phyloP scores from a whole-genome alignment of 2,329 filamentous ascomycete species.

The Scleromitrula shiraiana region DNA sequence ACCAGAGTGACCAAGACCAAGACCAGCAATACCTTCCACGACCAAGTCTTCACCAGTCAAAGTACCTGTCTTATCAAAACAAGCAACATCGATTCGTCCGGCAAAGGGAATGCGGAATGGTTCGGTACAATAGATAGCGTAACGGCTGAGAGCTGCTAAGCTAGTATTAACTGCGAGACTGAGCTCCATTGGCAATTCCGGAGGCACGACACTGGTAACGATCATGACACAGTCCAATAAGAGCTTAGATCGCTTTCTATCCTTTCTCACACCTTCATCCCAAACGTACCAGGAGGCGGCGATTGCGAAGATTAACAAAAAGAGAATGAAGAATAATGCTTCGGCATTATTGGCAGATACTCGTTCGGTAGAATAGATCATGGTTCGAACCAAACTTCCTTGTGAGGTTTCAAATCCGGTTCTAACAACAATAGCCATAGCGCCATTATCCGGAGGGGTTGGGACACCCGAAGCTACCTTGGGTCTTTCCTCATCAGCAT shows the following conservation, averaged over 20 bases:
- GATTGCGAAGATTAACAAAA: conserved; percentile 90
- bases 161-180: conserved; percentile 97
- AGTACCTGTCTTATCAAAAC: conserved; percentile 98
- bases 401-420: conserved; percentile 98
- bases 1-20: conserved; percentile 62
- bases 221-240: conserved; percentile 96
- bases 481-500: conserved; percentile 62
- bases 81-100: conserved; percentile 89
- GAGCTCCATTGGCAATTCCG: conserved; percentile 95
- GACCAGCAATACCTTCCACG: conserved; percentile 90
- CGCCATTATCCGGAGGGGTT: conserved; percentile 84
- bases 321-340: conserved; percentile 94
- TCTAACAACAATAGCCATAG: conserved; percentile 89
- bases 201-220: conserved; percentile 95
- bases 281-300: conserved; percentile 99
- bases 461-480: conserved; percentile 70
- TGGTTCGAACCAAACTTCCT: conserved; percentile 92
- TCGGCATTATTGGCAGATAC: conserved; percentile 98
- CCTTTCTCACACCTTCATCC: conserved; percentile 89
- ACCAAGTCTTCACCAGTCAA: conserved; percentile 94
- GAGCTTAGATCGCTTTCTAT: conserved; percentile 95
- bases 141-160: conserved; percentile 87
- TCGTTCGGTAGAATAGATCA: conserved; percentile 99
- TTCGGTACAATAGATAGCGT: conserved; percentile 97
- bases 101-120: conserved; percentile 97